Percentiles rank a stretch among this genome's conserved stretches.
phyloP scores from a whole-genome alignment of 106 monocot species.

The Allium fistulosum region DNA sequence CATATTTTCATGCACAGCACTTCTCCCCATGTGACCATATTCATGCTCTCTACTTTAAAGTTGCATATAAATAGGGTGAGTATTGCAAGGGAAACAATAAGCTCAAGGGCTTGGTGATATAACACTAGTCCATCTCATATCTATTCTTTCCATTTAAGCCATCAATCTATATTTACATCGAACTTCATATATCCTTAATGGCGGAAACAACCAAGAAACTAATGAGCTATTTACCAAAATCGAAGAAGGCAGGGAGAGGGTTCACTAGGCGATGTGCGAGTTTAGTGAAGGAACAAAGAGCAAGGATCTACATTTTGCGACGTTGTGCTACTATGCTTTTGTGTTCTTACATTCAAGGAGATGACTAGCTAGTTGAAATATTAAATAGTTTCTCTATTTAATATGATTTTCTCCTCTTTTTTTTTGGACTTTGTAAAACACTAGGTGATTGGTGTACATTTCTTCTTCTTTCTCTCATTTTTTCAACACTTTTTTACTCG shows the following conservation, averaged over 20 bases:
- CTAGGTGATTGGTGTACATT: no score
- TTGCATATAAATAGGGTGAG: background rate
- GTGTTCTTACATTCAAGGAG: constrained; percentile 70
- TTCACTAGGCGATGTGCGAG: constrained; percentile 39
- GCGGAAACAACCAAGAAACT: constrained; percentile 1
- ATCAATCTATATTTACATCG: background rate
- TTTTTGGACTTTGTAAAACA: no score
- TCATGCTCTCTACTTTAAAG: background rate
- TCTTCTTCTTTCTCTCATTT: no score
- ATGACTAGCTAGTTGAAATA: constrained; percentile 24
- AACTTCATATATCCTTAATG: background rate
- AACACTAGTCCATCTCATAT: background rate
- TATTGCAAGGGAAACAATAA: no score
- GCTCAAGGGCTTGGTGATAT: no score
- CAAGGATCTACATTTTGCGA: constrained; percentile 74
- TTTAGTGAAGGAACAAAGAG: constrained; percentile 66
- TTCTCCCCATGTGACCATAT: constrained; percentile 13
- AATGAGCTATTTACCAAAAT: constrained; percentile 1
- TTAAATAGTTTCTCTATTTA: no score
- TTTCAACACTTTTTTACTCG: no score
- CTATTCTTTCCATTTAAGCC: background rate
- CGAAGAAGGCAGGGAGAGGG: constrained; percentile 21
- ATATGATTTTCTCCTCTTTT: no score
- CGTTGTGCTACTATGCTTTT: constrained; percentile 73
- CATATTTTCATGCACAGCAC: constrained; percentile 22